Base-by-base conservation (phyloP, 75 land plant species). In the Cryptomeria japonica region DNA sequence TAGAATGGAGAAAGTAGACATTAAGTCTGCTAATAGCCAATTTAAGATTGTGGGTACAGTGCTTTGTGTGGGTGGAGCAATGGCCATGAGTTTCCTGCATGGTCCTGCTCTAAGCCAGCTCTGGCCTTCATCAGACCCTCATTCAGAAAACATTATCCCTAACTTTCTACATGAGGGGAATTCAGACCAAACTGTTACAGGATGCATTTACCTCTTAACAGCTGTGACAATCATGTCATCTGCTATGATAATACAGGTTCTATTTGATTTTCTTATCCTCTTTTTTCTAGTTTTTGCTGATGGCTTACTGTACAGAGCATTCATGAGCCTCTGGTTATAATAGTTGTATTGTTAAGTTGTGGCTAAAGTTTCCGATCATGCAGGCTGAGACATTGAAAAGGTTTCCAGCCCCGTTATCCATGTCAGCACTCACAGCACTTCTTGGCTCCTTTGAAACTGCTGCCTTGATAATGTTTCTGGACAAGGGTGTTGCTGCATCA, bases 1-100 rank as follows among this genome's bases (percentile, higher is more conserved):
- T 84, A 94, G 95, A 38, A 82, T 93, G 61, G 95, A 94, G 92
- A 93, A 89, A 86, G 90, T 94, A 37, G 51, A 88, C 46, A 28
- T 89, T 13, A 87, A 80, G n/a, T 93, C 93, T 83, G 64, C 68
- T 42, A 91, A 90, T 85, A 92, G 91, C 87, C 84, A 61, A 85
- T 86, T 87, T 42, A 93, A 94, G 75, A 88, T 94, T 28, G n/a
- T 89, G 41, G 95, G 95, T 18, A 94, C 95, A 13, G 10, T 91
- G 15, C 34, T 94, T 32, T 94, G 94, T 78, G 88, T 94, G 38
- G 49, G 85, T 16, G 95, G 95, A 36, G 95, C 94, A 18, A 32
- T 92, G 19, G 64, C 89, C 15, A 94, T 93, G 92, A 92, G 94
- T 90, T 77, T 93, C 83, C 32, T 93, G 58, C 90, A 86, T n/a